Conservation (phyloP, 305 asterid genomes). For the Fraxinus platypoda region DNA sequence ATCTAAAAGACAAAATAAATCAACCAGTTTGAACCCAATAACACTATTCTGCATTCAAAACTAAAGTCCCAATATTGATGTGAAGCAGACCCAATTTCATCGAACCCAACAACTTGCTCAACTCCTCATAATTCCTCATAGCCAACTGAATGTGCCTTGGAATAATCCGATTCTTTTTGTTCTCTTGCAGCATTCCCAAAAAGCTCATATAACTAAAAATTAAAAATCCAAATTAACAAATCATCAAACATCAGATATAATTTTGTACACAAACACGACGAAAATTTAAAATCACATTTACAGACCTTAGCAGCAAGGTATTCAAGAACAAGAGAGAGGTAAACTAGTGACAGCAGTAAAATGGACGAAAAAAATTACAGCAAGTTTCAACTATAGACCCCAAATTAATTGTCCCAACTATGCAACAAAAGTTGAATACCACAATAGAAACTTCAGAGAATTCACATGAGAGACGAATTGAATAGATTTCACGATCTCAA, state of each 20-base stretch:
- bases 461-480: too few species aligned
- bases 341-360: conserved; percentile 41
- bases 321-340: conserved; percentile 71
- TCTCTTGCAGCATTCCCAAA: conserved; percentile 69
- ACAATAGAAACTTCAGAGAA: too few species aligned
- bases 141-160: conserved; percentile 67
- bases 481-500: too few species aligned
- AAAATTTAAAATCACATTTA: neutral
- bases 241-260: neutral
- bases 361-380: too few species aligned
- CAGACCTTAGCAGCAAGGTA: conserved; percentile 68
- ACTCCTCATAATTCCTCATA: conserved; percentile 63
- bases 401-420: too few species aligned
- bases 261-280: neutral
- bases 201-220: too few species aligned
- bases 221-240: neutral
- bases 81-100: conserved; percentile 51
- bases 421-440: too few species aligned
- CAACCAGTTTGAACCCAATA: neutral
- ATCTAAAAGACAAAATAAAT: conserved; percentile 1
- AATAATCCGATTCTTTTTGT: conserved; percentile 58
- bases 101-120: conserved; percentile 51
- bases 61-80: conserved; percentile 44
- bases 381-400: too few species aligned
- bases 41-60: neutral